Evolutionary conservation across 805 yeast species (phyloP), one percentile per base, ranked within the genome.

Genomic region (Lipomyces mesembrius): DNA sequence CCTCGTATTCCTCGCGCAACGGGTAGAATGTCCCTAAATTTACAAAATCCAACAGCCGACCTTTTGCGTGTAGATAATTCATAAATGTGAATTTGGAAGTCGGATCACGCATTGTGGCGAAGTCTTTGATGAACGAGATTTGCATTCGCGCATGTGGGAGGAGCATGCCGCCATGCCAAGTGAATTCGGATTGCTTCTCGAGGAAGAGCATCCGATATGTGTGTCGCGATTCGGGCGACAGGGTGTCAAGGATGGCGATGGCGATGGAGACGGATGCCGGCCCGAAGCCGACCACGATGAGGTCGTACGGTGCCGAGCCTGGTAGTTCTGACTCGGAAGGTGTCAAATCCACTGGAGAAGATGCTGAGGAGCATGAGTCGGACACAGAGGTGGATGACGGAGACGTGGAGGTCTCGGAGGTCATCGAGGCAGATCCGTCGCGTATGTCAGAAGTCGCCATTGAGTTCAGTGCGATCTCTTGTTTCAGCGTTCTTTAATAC

Each of bases 81-180:
- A 73, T 68, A 57, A 73, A 73, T 0, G 75, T 72, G 60, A 73
- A 73, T n/a, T 35, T 55, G 6, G 74, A 72, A 5, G 64, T 67
- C 7, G 75, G 75, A 61, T 73, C 64, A 4, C 75, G 68, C 29
- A 72, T 65, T 8, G 75, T 68, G 20, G 74, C 74, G 57, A 73
- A 69, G 60, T 73, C 75, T 52, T 73, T 73, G 25, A 73, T 51
- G 29, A 73, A 73, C 20, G 72, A 63, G 35, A 73, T 71, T 53
- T 73, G 75, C 75, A 73, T 73, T 34, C 68, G 67, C 14, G 75
- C 46, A n/a, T 63, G 68, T 5, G 74, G 75, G 29, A 73, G 62
- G 43, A 73, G 66, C 75, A 73, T 73, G 25, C 75, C 75, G 7
- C 67, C 62, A 46, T 73, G 75, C 75, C 75, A 73, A 12, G 60